Evolutionary conservation across 176 grass and related monocot species (phyloP), one percentile per base, ranked within the genome.

Genomic region (Microstegium vimineum): DNA sequence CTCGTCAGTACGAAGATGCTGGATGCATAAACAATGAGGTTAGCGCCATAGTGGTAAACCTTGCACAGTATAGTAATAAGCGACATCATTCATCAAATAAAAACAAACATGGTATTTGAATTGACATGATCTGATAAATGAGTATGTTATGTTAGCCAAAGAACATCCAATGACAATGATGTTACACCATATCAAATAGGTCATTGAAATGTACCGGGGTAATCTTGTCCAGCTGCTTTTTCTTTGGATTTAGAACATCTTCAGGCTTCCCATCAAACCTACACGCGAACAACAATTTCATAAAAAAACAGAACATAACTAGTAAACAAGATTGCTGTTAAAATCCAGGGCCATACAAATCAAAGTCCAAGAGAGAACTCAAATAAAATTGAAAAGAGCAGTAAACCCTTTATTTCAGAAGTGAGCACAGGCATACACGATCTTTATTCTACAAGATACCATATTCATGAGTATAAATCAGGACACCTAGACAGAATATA

Each of bases 181-280:
- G 42, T 36, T 47, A 41, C 6, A 34, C 68, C 40, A 62, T 28
- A 59, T 5, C 40, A 75, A 75, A 62, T 20, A n/a, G 32, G 23
- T 1, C 78, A 63, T 22, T 15, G 35, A 80, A 51, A 23, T 73
- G 34, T 91, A 99, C 96, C 17, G 91, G 93, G 59, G 93, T 95
- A 72, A 99, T 99, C 80, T 99, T 99, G 38, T 99, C 96, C 20
- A 99, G 71, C 72, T 99, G 96, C 69, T 99, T 99, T 81, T 99
- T 99, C 87, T 99, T 99, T 49, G 96, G 96, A 87, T 99, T 99
- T 79, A 99, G 81, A 81, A 95, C 93, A 80, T 94, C 96, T 85
- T 99, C 93, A 5, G 91, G 89, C 77, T 92, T 95, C 40, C 93
- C 91, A 1, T 94, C 96, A 59, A 89, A 89, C 78, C 92, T 94